A percentile compares a stretch with the other conserved stretches of the same genome.
Conservation (phyloP, 2,329 filamentous ascomycete species). For the Phaeosphaeria sp. region DNA sequence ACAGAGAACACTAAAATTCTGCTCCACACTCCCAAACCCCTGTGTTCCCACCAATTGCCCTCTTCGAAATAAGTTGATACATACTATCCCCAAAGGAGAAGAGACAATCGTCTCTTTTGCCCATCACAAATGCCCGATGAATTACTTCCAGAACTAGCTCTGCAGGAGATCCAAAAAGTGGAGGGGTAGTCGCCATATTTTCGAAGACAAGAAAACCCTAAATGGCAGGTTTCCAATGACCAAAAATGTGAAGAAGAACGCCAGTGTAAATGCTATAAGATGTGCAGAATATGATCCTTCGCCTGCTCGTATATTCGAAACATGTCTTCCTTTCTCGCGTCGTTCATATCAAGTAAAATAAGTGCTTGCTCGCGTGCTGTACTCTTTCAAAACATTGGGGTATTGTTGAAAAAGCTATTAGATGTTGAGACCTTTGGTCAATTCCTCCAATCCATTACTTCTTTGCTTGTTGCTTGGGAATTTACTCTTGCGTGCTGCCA, state of each 20-base stretch:
- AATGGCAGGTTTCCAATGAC: background rate
- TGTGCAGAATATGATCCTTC: background rate
- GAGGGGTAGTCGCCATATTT: constrained; percentile 1
- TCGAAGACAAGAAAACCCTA: background rate
- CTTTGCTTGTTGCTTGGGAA: constrained; percentile 20
- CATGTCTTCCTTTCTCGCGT: constrained; percentile 1
- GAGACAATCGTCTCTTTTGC: background rate
- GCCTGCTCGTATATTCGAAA: constrained; percentile 1
- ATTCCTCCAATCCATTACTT: constrained; percentile 28
- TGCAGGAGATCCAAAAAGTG: background rate
- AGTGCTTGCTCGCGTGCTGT: constrained; percentile 1
- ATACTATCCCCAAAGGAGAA: background rate
- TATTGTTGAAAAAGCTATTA: constrained; percentile 13
- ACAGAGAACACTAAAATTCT: constrained; percentile 4
- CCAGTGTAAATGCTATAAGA: constrained; percentile 8
- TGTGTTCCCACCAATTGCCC: background rate
- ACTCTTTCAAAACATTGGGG: constrained; percentile 5
- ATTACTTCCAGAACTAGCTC: background rate
- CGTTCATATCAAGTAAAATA: background rate
- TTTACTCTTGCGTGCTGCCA: constrained; percentile 40
- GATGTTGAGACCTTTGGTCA: constrained; percentile 34
- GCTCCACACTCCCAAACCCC: background rate
- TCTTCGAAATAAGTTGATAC: background rate
- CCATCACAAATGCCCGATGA: background rate
- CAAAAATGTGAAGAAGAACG: background rate